Conservation (phyloP, 192 early-diverging fungal genomes). For the Umbelopsis ramanniana region DNA sequence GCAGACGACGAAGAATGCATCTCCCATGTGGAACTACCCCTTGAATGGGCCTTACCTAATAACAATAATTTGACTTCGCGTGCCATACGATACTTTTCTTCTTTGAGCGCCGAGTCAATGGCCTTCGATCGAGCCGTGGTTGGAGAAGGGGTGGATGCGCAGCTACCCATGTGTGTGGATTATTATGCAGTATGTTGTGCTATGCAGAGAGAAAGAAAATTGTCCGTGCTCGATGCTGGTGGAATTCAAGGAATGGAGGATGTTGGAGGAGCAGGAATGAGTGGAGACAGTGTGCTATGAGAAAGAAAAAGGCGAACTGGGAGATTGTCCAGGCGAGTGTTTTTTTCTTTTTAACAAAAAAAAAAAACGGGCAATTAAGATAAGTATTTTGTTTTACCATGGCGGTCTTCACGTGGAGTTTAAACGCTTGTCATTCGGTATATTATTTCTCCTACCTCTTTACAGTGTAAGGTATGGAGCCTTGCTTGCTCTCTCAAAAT, state of each 20-base stretch:
- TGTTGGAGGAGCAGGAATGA: too few relatives aligned
- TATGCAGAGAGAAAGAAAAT: too few relatives aligned
- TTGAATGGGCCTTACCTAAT: constrained; percentile 49
- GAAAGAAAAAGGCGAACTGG: too few relatives aligned
- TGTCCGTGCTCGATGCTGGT: too few relatives aligned
- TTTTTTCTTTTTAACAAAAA: too few relatives aligned
- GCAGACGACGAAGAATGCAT: neutral
- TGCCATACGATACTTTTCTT: constrained; percentile 57
- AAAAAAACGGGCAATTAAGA: too few relatives aligned
- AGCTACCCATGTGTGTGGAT: neutral
- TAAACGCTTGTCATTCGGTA: neutral
- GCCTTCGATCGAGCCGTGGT: constrained; percentile 10
- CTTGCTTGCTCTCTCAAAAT: too few relatives aligned
- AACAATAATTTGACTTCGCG: constrained; percentile 72
- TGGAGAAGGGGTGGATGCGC: neutral
- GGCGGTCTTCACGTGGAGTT: neutral
- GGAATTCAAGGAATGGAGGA: too few relatives aligned
- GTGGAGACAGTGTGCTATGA: too few relatives aligned
- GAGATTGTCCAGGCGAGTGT: too few relatives aligned
- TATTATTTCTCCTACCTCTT: neutral
- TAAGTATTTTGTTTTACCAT: neutral
- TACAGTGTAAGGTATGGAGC: too few relatives aligned
- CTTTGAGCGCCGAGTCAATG: constrained; percentile 65
- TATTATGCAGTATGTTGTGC: neutral
- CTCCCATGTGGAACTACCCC: neutral